Evolutionary conservation across 306 rosid species (phyloP).

Genomic region (Lathyrus tuberosus): DNA sequence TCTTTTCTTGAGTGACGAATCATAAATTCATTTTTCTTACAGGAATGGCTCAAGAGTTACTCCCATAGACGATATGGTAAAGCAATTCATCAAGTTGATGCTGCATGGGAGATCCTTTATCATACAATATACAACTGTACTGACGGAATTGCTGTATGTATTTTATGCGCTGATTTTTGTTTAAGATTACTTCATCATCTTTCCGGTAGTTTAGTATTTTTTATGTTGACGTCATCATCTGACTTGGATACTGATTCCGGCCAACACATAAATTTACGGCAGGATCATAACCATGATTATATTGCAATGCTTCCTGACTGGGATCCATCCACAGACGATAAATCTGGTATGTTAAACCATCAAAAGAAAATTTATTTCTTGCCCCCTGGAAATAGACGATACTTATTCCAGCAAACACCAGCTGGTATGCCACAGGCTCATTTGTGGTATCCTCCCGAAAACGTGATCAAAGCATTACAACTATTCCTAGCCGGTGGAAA

Average conservation of each 20-base stretch:
- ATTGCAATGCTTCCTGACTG: slow-evolving; percentile 87
- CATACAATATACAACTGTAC: slow-evolving; percentile 86
- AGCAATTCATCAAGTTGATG: slow-evolving; percentile 65
- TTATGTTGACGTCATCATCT: background rate
- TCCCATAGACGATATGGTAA: slow-evolving; percentile 82
- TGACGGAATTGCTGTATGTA: slow-evolving; percentile 85
- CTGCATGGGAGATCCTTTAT: slow-evolving; percentile 93
- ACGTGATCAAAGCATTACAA: slow-evolving; percentile 66
- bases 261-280: slow-evolving; percentile 36
- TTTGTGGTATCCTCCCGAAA: slow-evolving; percentile 81
- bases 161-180: slow-evolving; percentile 4
- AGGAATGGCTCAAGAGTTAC: slow-evolving; percentile 88
- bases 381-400: slow-evolving; percentile 55
- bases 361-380: slow-evolving; percentile 39
- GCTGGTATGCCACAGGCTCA: slow-evolving; percentile 65
- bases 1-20: background rate
- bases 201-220: too few species aligned
- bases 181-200: slow-evolving; percentile 2
- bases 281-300: slow-evolving; percentile 92
- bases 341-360: slow-evolving; percentile 38
- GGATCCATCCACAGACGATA: slow-evolving; percentile 58
- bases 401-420: slow-evolving; percentile 43
- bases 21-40: slow-evolving; percentile 27
- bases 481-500: slow-evolving; percentile 66
- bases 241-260: slow-evolving; percentile 24